Conservation (phyloP, 345 rosid genomes). For the Aurinia saxatilis region DNA sequence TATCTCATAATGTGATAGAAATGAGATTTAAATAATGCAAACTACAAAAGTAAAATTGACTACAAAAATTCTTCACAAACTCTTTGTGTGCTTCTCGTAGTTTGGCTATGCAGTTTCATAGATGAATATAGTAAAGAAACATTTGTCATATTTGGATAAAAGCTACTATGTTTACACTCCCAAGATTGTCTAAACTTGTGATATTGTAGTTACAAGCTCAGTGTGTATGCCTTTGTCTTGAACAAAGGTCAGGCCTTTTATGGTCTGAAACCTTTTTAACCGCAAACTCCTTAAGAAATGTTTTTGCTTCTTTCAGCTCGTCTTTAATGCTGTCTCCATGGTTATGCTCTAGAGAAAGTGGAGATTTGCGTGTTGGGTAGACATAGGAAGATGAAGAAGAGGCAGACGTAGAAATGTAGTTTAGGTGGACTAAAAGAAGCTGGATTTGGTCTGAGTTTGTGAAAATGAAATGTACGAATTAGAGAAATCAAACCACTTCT, state of each 20-base stretch:
- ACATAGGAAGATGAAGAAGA: slow-evolving; percentile 17
- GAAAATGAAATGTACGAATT: slow-evolving; percentile 35
- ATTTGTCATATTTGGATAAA: not conserved
- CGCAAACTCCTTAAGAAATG: not conserved
- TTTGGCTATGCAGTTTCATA: too few species aligned
- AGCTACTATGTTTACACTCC: not conserved
- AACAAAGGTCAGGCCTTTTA: not conserved
- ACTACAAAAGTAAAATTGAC: too few species aligned
- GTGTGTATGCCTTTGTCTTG: not conserved
- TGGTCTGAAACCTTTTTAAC: not conserved
- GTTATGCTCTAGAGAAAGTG: slow-evolving; percentile 30
- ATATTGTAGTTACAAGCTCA: not conserved
- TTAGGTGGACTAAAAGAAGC: slow-evolving; percentile 20
- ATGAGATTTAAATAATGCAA: not conserved
- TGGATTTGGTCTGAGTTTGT: slow-evolving; percentile 21
- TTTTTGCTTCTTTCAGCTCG: not conserved
- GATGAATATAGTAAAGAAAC: not conserved
- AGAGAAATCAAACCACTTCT: slow-evolving; percentile 47
- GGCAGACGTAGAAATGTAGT: slow-evolving; percentile 17
- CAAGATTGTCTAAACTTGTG: not conserved
- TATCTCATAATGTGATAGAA: not conserved
- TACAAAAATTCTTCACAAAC: too few species aligned
- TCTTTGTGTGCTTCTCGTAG: too few species aligned
- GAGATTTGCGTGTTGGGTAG: slow-evolving; percentile 17
- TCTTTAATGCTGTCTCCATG: too few species aligned